Evolutionary conservation across 257 asterid genomes (phyloP).

Genomic region (Gentiana straminea): DNA sequence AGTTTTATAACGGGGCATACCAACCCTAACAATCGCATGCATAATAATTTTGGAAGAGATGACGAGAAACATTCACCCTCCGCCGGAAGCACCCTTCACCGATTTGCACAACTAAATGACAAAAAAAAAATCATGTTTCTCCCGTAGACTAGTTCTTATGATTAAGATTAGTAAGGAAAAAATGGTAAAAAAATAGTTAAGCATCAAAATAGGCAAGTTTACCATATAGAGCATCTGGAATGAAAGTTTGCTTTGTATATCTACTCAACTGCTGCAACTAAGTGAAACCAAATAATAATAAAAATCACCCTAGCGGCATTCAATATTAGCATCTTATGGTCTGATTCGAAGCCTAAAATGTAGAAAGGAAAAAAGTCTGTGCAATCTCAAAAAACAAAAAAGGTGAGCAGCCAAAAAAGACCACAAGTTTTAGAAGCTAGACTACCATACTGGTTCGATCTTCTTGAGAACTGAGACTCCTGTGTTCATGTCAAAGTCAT

Average conservation of each 20-base stretch:
- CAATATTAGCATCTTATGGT: not conserved
- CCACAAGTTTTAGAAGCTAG: not conserved
- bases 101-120: too few relatives aligned
- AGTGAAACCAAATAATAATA: not conserved
- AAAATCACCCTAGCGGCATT: not conserved
- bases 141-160: too few relatives aligned
- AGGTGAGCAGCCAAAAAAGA: not conserved
- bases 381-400: not conserved
- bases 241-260: not conserved
- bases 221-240: not conserved
- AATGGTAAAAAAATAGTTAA: too few relatives aligned
- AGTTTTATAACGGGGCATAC: not conserved
- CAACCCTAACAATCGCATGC: not conserved
- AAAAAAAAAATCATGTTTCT: too few relatives aligned
- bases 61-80: too few relatives aligned
- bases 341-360: not conserved
- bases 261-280: not conserved
- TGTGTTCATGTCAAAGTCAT: constrained; percentile 81
- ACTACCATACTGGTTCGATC: constrained; percentile 55
- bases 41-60: not conserved
- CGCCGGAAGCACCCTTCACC: too few relatives aligned
- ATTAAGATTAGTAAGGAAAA: too few relatives aligned
- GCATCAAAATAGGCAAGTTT: too few relatives aligned
- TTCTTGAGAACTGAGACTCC: constrained; percentile 81
- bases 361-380: not conserved